phyloP scores from a whole-genome alignment of 371 early-diverging fungal genomes.

The Umbelopsis sp. region DNA sequence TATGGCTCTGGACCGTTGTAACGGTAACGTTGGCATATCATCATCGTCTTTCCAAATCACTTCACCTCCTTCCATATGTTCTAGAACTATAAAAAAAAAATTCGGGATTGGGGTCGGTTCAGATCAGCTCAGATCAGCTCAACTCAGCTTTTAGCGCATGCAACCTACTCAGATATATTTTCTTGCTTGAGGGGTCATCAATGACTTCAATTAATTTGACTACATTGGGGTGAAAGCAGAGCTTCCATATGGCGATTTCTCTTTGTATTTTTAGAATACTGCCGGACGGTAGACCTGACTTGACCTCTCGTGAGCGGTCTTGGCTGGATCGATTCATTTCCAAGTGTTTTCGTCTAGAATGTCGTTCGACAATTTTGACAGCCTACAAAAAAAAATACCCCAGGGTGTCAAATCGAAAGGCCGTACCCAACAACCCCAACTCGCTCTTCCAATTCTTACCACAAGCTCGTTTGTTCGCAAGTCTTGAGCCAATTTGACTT shows the following conservation, averaged over 20 bases:
- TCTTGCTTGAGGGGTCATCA: conserved; percentile 85
- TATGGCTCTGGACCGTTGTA: conserved; percentile 67
- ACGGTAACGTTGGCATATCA: conserved; percentile 61
- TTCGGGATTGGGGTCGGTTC: background rate
- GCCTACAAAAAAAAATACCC: conserved; percentile 49
- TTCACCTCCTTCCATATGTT: conserved; percentile 89
- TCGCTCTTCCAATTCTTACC: conserved; percentile 47
- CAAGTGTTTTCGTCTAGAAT: conserved; percentile 65
- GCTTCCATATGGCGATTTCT: conserved; percentile 94
- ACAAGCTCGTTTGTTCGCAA: conserved; percentile 74
- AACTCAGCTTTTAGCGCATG: background rate
- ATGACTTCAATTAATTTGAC: conserved; percentile 92
- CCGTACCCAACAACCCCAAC: background rate
- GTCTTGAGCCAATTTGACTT: conserved; percentile 90
- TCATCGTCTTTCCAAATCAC: conserved; percentile 79
- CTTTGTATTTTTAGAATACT: conserved; percentile 86
- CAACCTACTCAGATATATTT: conserved; percentile 80
- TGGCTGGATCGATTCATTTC: conserved; percentile 43
- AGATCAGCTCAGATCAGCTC: background rate
- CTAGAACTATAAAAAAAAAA: conserved; percentile 60
- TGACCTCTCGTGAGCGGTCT: conserved; percentile 16
- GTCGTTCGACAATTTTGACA: conserved; percentile 83
- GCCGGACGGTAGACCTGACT: conserved; percentile 29
- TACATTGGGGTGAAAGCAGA: conserved; percentile 89
- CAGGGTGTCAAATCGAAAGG: background rate